phyloP scores from a whole-genome alignment of 2,329 filamentous ascomycete species.

The Diaporthe sp. region DNA sequence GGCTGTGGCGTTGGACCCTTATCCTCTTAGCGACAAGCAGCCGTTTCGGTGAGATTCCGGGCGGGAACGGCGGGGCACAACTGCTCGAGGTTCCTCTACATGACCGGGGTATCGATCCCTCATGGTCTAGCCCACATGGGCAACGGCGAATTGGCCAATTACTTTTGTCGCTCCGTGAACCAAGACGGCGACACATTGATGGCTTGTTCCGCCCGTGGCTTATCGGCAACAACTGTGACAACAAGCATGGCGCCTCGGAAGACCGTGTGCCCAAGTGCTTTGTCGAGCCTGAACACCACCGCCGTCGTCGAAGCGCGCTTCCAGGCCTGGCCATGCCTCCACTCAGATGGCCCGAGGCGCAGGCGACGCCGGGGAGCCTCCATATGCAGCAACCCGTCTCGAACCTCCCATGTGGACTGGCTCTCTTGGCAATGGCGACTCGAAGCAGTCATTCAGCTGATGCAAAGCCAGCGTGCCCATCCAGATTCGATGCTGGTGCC shows the following conservation, averaged over 20 bases:
- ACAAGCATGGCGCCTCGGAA: neutral
- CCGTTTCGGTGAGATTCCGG: conserved; percentile 21
- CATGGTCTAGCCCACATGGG: conserved; percentile 4
- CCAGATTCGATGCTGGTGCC: conserved; percentile 24
- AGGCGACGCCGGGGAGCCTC: neutral
- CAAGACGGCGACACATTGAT: neutral
- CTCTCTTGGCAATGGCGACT: neutral
- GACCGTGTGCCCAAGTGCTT: neutral
- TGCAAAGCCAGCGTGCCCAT: neutral
- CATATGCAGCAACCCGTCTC: conserved; percentile 4
- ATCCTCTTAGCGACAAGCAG: conserved; percentile 11
- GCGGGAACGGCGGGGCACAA: neutral
- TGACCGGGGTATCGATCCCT: conserved; percentile 1
- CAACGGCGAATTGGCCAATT: conserved; percentile 5
- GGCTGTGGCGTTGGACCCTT: neutral
- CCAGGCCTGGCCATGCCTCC: conserved; percentile 1
- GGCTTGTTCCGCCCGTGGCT: neutral
- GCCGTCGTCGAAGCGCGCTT: neutral
- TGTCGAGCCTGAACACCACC: neutral
- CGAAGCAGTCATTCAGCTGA: conserved; percentile 13
- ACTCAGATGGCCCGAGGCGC: conserved; percentile 1
- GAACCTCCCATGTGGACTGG: neutral
- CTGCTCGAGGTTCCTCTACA: conserved; percentile 10
- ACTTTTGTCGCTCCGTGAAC: neutral
- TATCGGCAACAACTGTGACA: neutral